phyloP scores from a whole-genome alignment of 371 early-diverging fungal genomes.

The Parasitella parasitica region DNA sequence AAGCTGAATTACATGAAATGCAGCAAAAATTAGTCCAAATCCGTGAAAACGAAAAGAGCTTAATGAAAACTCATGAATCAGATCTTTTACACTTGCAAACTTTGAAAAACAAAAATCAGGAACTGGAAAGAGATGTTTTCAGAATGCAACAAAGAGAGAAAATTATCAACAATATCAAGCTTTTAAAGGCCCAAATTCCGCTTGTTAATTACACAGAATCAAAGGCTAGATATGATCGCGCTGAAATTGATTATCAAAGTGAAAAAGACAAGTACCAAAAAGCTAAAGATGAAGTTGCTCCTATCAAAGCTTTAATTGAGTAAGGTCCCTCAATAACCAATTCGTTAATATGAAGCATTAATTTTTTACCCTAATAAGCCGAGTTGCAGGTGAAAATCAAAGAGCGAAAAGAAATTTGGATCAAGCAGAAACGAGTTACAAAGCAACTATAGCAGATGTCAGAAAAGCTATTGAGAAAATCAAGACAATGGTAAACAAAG shows the following conservation, averaged over 20 bases:
- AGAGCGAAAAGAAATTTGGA: not conserved
- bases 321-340: no score
- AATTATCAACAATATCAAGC: constrained; percentile 33
- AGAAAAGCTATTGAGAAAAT: not conserved
- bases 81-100: constrained; percentile 52
- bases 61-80: constrained; percentile 50
- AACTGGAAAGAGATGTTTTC: constrained; percentile 72
- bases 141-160: constrained; percentile 72
- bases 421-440: not conserved
- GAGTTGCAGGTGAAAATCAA: not conserved
- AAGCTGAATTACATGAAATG: constrained; percentile 56
- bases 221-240: constrained; percentile 51
- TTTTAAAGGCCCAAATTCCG: constrained; percentile 58
- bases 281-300: constrained; percentile 43
- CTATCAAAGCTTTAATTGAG: constrained; percentile 33
- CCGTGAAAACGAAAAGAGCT: constrained; percentile 61
- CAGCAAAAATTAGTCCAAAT: constrained; percentile 69
- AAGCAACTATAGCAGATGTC: not conserved
- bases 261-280: constrained; percentile 36
- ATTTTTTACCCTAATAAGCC: no score
- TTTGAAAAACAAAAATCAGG: constrained; percentile 58
- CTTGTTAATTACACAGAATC: constrained; percentile 65
- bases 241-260: constrained; percentile 45
- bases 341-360: no score
- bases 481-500: not conserved